Conservation (phyloP, 768 basidiomycete genomes). For the Kwoniella bestiolae region DNA sequence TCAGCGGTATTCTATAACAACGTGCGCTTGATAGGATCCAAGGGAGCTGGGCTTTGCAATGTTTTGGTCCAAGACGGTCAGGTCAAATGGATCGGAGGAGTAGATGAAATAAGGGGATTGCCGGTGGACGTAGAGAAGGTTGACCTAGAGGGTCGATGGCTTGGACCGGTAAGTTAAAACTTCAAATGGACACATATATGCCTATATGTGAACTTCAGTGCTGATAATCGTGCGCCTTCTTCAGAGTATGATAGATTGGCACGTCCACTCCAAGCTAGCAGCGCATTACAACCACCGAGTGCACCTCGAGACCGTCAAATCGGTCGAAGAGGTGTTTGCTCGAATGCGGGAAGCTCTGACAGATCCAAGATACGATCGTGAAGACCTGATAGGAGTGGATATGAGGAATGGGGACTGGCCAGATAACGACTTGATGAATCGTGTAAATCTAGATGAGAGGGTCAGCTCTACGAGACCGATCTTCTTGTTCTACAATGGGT, state of each 20-base stretch:
- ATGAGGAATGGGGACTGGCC: conserved; percentile 32
- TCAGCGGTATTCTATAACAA: background rate
- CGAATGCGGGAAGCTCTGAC: background rate
- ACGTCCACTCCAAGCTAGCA: conserved; percentile 1
- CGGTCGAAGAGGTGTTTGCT: background rate
- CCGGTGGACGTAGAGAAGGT: background rate
- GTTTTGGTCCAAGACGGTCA: background rate
- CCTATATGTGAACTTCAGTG: background rate
- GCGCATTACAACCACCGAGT: background rate
- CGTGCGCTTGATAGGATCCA: background rate
- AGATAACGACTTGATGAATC: conserved; percentile 24
- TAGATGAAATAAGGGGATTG: background rate
- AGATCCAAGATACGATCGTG: conserved; percentile 6
- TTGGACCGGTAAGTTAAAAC: background rate
- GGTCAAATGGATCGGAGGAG: background rate
- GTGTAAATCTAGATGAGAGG: conserved; percentile 17
- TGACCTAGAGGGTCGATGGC: background rate
- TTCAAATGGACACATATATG: no score
- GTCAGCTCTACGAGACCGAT: conserved; percentile 26
- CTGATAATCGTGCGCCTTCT: background rate
- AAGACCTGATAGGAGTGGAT: conserved; percentile 9
- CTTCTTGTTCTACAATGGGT: conserved; percentile 34
- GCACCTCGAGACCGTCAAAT: background rate
- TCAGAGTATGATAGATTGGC: conserved; percentile 14
- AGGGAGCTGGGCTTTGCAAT: background rate